Evolutionary conservation across 495 filamentous ascomycete species (phyloP), one percentile per base, ranked within the genome.

Genomic region (Podospora australis): DNA sequence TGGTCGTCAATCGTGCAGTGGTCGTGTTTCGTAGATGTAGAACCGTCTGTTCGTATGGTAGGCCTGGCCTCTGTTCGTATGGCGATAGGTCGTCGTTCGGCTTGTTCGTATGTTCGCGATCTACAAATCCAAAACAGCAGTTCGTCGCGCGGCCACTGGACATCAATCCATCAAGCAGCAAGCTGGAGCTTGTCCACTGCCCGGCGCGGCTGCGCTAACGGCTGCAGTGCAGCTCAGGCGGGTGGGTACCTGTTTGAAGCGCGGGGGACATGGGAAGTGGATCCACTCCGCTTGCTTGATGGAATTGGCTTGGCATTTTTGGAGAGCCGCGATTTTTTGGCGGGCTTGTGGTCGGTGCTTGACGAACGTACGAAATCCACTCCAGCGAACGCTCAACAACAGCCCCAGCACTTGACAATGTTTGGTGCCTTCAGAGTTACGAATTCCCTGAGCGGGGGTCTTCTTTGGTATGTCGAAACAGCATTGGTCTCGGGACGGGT

Each of bases 351-450:
- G n/a, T n/a, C n/a, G 23, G 34, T 40, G 14, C 6, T 26, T 13
- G 43, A 36, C 44, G 23, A 42, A 14, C 21, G 28, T 23, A 10
- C 14, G 29, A 5, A n/a, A 6, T 29, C 36, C 40, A 48, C 24
- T 36, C 49, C 49, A 40, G 22, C 22, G 13, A 23, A 6, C 13
- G 13, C 19, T 24, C 26, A 34, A 45, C 44, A 41, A 41, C 17
- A 28, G 36, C 44, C 28, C 47, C 41, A 43, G 47, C 11, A 45
- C 50, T 10, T 36, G 52, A 49, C 17, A 48, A 90, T 90, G 86
- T 87, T 90, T 64, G 84, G 86, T 49, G 74, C 84, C 39, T 94
- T 96, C 70, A 84, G 83, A 71, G 72, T 83, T 46, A 87, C 89
- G 22, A 82, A 79, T 22, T 67, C 87, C 36, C 71, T 95, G 21